Conservation (phyloP, 2,329 filamentous ascomycete species). For the Geosmithia flava region DNA sequence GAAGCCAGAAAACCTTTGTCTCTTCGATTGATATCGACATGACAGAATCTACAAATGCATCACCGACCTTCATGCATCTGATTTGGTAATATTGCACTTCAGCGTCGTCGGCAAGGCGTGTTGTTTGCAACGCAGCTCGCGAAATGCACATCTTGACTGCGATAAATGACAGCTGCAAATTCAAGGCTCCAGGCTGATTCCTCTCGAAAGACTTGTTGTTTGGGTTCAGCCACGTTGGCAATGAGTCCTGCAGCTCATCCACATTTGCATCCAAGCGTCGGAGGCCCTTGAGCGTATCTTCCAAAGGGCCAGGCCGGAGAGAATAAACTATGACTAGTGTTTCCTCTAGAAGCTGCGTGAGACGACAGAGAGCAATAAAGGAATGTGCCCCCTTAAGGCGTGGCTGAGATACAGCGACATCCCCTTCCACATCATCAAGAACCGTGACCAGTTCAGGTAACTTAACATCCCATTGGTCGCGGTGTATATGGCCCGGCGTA, state of each 20-base stretch:
- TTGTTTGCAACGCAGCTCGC: not conserved
- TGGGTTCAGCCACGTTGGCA: constrained; percentile 1
- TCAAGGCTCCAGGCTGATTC: constrained; percentile 1
- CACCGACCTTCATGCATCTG: not conserved
- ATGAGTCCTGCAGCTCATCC: not conserved
- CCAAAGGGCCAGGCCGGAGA: not conserved
- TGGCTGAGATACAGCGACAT: not conserved
- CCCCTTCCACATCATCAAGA: not conserved
- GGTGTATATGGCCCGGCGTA: constrained; percentile 1
- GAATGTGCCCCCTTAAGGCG: constrained; percentile 1
- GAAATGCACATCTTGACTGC: constrained; percentile 1
- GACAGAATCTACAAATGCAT: not conserved
- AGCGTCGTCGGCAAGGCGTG: not conserved
- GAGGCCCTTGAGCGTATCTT: not conserved
- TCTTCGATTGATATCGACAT: not conserved
- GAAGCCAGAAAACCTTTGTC: constrained; percentile 2
- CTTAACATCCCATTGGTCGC: not conserved
- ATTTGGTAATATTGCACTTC: not conserved
- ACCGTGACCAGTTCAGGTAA: not conserved
- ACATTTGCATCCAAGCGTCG: not conserved
- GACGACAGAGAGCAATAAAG: constrained; percentile 2
- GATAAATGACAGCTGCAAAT: constrained; percentile 2
- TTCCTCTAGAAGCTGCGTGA: constrained; percentile 1
- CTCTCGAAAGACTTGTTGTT: not conserved
- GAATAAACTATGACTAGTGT: not conserved